Evolutionary conservation across 192 early-diverging fungal species (phyloP).

Genomic region (Podila horticola): DNA sequence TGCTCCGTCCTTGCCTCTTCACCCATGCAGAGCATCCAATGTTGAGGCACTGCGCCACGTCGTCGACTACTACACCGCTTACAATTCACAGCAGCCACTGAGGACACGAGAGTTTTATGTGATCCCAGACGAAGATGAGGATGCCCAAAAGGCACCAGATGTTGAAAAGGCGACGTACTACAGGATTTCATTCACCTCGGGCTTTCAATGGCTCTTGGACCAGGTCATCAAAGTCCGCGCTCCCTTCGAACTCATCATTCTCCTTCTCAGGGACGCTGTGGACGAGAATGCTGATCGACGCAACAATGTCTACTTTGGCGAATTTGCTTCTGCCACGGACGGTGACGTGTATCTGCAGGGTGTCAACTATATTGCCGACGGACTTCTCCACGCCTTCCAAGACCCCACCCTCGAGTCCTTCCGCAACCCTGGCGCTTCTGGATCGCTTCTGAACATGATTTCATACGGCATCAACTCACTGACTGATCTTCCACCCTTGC

Average conservation of each 20-base stretch:
- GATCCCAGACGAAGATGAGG: slow-evolving; percentile 23
- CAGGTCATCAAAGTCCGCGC: slow-evolving; percentile 48
- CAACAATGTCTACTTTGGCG: slow-evolving; percentile 38
- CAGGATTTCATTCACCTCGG: slow-evolving; percentile 27
- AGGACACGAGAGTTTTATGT: slow-evolving; percentile 39
- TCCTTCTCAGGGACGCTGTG: slow-evolving; percentile 39
- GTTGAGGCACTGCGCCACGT: slow-evolving; percentile 44
- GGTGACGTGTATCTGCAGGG: slow-evolving; percentile 43
- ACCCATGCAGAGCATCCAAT: slow-evolving; percentile 47
- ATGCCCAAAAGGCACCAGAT: background rate
- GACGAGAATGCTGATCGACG: slow-evolving; percentile 44
- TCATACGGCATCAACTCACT: slow-evolving; percentile 41
- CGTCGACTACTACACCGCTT: slow-evolving; percentile 45
- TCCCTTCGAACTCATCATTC: slow-evolving; percentile 42
- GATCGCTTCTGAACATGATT: slow-evolving; percentile 49
- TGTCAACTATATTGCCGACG: slow-evolving; percentile 47
- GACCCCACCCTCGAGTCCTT: slow-evolving; percentile 45
- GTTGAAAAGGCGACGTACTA: slow-evolving; percentile 19
- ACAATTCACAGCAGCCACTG: slow-evolving; percentile 38
- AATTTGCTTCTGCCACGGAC: slow-evolving; percentile 26
- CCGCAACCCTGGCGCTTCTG: slow-evolving; percentile 46
- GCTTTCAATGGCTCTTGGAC: slow-evolving; percentile 45
- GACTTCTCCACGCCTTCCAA: slow-evolving; percentile 42
- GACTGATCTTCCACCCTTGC: slow-evolving; percentile 39
- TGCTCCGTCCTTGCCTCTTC: slow-evolving; percentile 39